These are phyloP conservation scores for Pleurotus eryngii DNA, from an alignment of 768 basidiomycete species.

Conservation along the genomic window DNA sequence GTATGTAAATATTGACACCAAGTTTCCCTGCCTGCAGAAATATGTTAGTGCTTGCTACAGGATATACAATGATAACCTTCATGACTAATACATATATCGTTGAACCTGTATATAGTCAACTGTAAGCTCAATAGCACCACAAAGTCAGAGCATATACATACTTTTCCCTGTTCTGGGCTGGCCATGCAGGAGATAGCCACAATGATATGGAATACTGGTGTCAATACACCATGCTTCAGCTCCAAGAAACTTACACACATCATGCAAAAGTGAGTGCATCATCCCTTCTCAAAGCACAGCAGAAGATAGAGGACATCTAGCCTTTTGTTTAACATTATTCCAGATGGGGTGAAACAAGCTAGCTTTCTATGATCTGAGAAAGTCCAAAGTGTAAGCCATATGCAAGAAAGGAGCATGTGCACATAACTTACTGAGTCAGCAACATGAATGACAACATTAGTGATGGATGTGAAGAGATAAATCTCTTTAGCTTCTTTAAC, in stretches of 20 bases:
- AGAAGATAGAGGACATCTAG: conserved; percentile 46
- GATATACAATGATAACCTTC: background rate
- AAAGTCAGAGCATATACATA: conserved; percentile 20
- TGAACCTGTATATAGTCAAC: conserved; percentile 78
- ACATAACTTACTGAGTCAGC: conserved; percentile 23
- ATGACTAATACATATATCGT: conserved; percentile 51
- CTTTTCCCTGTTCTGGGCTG: conserved; percentile 63
- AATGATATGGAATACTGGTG: conserved; percentile 54
- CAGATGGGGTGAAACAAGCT: conserved; percentile 23
- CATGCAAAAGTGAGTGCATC: conserved; percentile 42
- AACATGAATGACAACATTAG: conserved; percentile 33
- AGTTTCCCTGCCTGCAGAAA: conserved; percentile 51
- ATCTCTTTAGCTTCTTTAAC: conserved; percentile 32
- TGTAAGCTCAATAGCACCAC: conserved; percentile 54
- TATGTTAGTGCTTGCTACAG: background rate
- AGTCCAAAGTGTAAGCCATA: too few species aligned
- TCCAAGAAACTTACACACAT: conserved; percentile 49
- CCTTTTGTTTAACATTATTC: conserved; percentile 46
- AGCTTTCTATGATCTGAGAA: background rate
- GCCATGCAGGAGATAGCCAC: conserved; percentile 58
- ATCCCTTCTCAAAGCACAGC: conserved; percentile 48
- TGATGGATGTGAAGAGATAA: conserved; percentile 31
- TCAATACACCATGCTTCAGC: conserved; percentile 54
- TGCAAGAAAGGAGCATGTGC: too few species aligned
- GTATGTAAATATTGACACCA: conserved; percentile 77